phyloP scores from a whole-genome alignment of 805 yeast genomes.

The Saturnispora saitoi region DNA sequence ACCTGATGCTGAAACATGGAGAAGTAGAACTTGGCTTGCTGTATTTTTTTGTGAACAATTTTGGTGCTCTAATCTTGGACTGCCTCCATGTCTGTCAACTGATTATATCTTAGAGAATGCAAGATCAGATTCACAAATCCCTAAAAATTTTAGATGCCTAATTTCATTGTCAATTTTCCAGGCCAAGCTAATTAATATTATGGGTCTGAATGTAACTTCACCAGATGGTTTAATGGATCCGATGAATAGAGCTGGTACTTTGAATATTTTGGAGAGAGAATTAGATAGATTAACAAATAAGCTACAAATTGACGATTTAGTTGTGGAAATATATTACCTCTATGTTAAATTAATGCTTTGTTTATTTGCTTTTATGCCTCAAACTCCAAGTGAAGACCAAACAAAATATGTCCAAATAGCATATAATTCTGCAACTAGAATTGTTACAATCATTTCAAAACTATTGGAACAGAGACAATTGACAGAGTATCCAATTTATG shows the following conservation, averaged over 20 bases:
- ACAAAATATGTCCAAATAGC: constrained; percentile 77
- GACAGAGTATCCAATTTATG: constrained; percentile 78
- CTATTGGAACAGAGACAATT: constrained; percentile 59
- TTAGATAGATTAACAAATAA: constrained; percentile 62
- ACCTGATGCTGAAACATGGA: constrained; percentile 89
- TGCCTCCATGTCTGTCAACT: constrained; percentile 79
- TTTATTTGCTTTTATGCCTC: constrained; percentile 85
- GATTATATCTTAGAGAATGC: constrained; percentile 80
- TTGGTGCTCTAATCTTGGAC: constrained; percentile 80
- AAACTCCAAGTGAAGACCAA: constrained; percentile 80
- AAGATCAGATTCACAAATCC: constrained; percentile 54
- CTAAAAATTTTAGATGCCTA: constrained; percentile 62
- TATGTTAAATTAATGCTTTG: constrained; percentile 77
- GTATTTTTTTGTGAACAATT: constrained; percentile 83
- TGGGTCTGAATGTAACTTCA: constrained; percentile 79
- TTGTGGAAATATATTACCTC: constrained; percentile 68
- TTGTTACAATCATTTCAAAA: constrained; percentile 68
- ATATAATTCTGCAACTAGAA: constrained; percentile 70
- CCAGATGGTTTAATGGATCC: constrained; percentile 89
- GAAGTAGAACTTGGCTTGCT: constrained; percentile 88
- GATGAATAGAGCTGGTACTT: constrained; percentile 67
- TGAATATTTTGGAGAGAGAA: constrained; percentile 72
- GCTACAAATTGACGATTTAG: constrained; percentile 54
- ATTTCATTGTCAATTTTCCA: constrained; percentile 74
- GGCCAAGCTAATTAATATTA: constrained; percentile 69